Evolutionary conservation across 768 basidiomycete genomes (phyloP).

Genomic region (Mycena crocata): DNA sequence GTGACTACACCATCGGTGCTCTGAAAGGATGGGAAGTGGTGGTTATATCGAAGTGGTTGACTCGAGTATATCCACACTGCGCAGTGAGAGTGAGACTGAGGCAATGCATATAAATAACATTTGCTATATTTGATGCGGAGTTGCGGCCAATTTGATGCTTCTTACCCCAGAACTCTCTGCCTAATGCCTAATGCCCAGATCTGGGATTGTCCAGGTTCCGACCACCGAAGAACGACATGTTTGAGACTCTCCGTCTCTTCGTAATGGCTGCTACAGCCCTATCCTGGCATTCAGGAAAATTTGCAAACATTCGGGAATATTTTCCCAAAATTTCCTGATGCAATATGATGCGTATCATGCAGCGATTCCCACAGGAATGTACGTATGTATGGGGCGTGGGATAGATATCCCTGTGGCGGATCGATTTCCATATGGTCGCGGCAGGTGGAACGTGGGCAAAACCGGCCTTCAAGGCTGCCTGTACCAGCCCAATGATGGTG

Average conservation of each 20-base stretch:
- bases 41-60: too few relatives aligned
- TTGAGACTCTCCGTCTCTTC: slow-evolving; percentile 12
- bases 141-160: background rate
- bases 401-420: background rate
- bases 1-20: too few relatives aligned
- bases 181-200: slow-evolving; percentile 32
- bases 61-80: too few relatives aligned
- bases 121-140: too few relatives aligned
- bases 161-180: slow-evolving; percentile 8
- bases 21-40: too few relatives aligned
- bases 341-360: too few relatives aligned
- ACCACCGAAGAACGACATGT: slow-evolving; percentile 28
- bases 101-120: too few relatives aligned
- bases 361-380: slow-evolving; percentile 23
- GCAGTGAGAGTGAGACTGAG: too few relatives aligned
- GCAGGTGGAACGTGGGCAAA: background rate
- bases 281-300: too few relatives aligned
- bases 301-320: slow-evolving; percentile 10
- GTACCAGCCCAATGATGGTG: background rate
- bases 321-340: slow-evolving; percentile 23
- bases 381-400: background rate
- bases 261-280: slow-evolving; percentile 13
- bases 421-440: background rate
- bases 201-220: background rate
- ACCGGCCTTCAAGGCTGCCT: background rate